phyloP scores from a whole-genome alignment of 208 protist species.

The Wallacemonas rigidus region DNA sequence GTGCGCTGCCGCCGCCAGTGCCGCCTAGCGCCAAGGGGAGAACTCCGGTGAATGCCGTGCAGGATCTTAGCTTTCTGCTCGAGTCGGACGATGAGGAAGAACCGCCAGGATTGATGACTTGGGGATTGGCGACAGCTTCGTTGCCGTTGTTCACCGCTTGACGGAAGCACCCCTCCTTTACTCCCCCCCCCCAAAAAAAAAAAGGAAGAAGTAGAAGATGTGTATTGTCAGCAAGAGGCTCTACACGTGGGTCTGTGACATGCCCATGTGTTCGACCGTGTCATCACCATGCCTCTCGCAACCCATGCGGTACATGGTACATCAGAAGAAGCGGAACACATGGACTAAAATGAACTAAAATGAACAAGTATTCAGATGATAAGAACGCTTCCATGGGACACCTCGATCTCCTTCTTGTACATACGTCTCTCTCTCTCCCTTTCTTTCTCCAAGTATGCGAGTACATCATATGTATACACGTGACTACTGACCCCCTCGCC shows the following conservation, averaged over 20 bases:
- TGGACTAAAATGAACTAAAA: too few species aligned
- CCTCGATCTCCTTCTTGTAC: too few species aligned
- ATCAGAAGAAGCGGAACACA: too few species aligned
- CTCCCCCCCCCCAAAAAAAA: neutral
- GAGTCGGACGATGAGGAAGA: slow-evolving; percentile 9
- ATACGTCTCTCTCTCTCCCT: neutral
- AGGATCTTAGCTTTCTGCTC: slow-evolving; percentile 13
- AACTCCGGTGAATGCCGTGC: neutral
- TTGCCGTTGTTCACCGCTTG: slow-evolving; percentile 52
- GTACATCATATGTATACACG: too few species aligned
- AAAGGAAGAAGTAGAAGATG: neutral
- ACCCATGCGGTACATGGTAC: too few species aligned
- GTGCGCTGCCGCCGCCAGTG: neutral
- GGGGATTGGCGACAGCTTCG: slow-evolving; percentile 47
- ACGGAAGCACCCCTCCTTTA: neutral
- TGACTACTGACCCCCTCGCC: too few species aligned
- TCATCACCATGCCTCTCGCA: too few species aligned
- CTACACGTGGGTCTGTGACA: too few species aligned
- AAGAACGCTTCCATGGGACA: too few species aligned
- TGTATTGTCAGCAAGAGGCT: too few species aligned
- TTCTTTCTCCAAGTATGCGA: neutral
- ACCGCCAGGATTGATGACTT: slow-evolving; percentile 31
- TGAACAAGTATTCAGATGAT: too few species aligned
- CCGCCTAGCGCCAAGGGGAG: neutral
- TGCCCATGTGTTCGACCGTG: too few species aligned